Base-by-base conservation (phyloP, 169 alveolate genomes). In the Plasmodium coatneyi region DNA sequence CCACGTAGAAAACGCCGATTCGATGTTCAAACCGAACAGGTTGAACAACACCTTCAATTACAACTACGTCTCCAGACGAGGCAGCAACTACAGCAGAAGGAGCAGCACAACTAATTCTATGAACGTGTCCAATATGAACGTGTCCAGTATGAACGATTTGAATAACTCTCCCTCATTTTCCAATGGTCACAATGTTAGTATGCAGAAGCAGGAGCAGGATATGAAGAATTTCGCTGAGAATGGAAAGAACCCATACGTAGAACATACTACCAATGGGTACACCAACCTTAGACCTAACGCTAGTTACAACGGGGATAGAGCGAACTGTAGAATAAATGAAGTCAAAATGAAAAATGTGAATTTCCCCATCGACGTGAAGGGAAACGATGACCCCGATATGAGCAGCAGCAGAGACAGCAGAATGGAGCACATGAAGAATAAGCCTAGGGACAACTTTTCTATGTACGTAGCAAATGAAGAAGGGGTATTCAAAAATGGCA, bases 161-260 rank as follows among this genome's bases (percentile, higher is more conserved):
- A 79, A 80, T 3, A 43, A 80, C 70, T 80, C 89, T 5, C 41
- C 32, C 5, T 52, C 30, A 16, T 12, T 34, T 80, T 46, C 89
- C 46, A 80, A 36, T 39, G 32, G 52, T 22, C 41, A 2, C 19
- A 25, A 19, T 52, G 14, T n/a, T 1, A 32, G 25, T 1, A 71
- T 80, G 49, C 78, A 52, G 6, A 52, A 22, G 9, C 71, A 66
- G 30, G 72, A 39, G 25, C 46, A 71, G 16, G 39, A 4, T 70
- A 22, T 39, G n/a, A 66, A 83, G 46, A 25, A 83, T 16, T 39
- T 66, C n/a, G 16, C 43, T 19, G 92, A 83, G 5, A 83, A 83
- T 22, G 74, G 52, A 19, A 83, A 41, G 19, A 28, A 10, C 32
- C 36, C 52, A 6, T 82, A 54, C 22, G 6, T 25, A 14, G 90